phyloP scores from a whole-genome alignment of 2,329 filamentous ascomycete species.

The Epichloe elymi region DNA sequence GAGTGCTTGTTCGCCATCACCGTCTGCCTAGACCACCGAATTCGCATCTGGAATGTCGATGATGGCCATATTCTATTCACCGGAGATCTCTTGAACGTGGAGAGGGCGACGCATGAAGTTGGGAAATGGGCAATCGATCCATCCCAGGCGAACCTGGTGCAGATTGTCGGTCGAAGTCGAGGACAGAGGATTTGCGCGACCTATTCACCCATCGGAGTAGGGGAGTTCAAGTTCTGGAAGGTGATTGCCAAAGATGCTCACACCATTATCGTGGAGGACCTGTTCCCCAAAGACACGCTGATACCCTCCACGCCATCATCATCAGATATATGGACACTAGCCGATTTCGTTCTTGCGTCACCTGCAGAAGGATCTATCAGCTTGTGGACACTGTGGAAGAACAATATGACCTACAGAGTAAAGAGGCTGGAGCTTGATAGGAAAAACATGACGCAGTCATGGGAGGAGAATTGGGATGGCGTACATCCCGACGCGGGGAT shows the following conservation, averaged over 20 bases:
- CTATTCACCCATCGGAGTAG: conserved; percentile 75
- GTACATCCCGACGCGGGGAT: conserved; percentile 48
- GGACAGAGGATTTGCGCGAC: conserved; percentile 54
- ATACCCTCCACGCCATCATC: conserved; percentile 57
- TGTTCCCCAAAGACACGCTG: conserved; percentile 48
- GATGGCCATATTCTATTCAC: conserved; percentile 65
- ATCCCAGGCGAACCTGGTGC: conserved; percentile 62
- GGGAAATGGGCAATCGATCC: conserved; percentile 70
- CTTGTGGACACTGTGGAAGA: conserved; percentile 74
- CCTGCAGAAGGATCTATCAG: conserved; percentile 41
- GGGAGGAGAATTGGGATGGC: conserved; percentile 57
- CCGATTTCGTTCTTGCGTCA: conserved; percentile 56
- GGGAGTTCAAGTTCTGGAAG: conserved; percentile 89
- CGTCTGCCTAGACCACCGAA: conserved; percentile 74
- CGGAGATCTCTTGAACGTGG: conserved; percentile 62
- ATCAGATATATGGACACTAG: conserved; percentile 66
- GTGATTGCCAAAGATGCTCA: conserved; percentile 53
- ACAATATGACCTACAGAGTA: conserved; percentile 65
- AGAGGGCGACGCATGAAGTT: conserved; percentile 51
- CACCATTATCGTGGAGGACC: conserved; percentile 52
- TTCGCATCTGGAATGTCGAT: conserved; percentile 82
- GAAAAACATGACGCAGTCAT: conserved; percentile 46
- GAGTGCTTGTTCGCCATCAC: conserved; percentile 52
- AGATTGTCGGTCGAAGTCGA: conserved; percentile 47
- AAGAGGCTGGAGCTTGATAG: conserved; percentile 61